phyloP scores from a whole-genome alignment of 1,284 basidiomycete genomes.

The Rhodotorula sp. region DNA sequence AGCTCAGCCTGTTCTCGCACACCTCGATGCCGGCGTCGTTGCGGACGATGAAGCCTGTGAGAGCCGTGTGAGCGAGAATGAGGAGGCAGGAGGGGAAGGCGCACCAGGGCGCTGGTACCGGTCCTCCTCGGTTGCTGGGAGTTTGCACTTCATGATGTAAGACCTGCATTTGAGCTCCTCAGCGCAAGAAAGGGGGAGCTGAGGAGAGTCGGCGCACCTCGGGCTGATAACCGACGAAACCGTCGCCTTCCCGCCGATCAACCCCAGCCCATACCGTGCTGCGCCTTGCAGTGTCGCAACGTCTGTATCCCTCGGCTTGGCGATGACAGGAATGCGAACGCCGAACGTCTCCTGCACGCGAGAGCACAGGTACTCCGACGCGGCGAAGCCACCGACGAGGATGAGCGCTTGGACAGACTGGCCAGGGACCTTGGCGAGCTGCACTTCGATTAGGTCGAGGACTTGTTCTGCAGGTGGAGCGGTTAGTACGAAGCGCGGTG shows the following conservation, averaged over 20 bases:
- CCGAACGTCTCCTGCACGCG: slow-evolving; percentile 68
- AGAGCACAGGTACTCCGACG: slow-evolving; percentile 73
- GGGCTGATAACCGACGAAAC: slow-evolving; percentile 76
- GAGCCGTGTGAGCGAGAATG: fast-evolving
- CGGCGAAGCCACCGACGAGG: slow-evolving; percentile 80
- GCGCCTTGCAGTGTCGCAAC: slow-evolving; percentile 78
- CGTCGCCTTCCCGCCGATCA: slow-evolving; percentile 57
- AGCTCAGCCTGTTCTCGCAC: slow-evolving; percentile 66
- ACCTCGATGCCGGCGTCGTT: slow-evolving; percentile 72
- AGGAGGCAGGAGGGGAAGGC: slow-evolving; percentile 45
- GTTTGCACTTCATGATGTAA: slow-evolving; percentile 83
- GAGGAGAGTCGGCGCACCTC: slow-evolving; percentile 59
- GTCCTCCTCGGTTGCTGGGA: slow-evolving; percentile 76
- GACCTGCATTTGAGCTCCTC: too few relatives aligned
- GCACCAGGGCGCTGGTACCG: slow-evolving; percentile 70
- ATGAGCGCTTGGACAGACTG: slow-evolving; percentile 72
- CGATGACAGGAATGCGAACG: slow-evolving; percentile 66
- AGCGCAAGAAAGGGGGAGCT: slow-evolving; percentile 66
- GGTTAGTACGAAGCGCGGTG: slow-evolving; percentile 52
- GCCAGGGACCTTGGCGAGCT: slow-evolving; percentile 61
- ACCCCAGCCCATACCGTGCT: slow-evolving; percentile 74
- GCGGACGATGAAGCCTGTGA: slow-evolving; percentile 61
- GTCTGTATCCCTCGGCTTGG: slow-evolving; percentile 74
- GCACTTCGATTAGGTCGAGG: slow-evolving; percentile 70
- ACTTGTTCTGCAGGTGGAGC: slow-evolving; percentile 64